Base-by-base conservation (phyloP, 805 yeast genomes). In the Candida palmyrensis region DNA sequence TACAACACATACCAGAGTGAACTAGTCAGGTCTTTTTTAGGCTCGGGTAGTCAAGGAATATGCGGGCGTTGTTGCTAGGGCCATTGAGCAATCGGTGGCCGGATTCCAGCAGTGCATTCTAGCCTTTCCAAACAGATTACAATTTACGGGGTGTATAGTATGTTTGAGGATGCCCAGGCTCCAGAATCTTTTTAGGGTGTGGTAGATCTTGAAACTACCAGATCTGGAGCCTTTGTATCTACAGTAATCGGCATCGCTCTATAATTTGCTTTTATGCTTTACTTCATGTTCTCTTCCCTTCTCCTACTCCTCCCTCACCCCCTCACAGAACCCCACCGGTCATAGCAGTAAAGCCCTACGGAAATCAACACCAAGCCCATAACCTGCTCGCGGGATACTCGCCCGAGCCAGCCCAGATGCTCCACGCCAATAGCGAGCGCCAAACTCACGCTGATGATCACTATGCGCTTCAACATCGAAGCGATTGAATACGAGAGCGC, bases 401-500 rank as follows among this genome's bases (percentile, higher is more conserved):
- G 44, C 15, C 62, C 59, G 34, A 57, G 50, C 51, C 54, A 56
- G 27, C 45, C 47, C 10, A 30, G 33, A 20, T 41, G 25, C 6
- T 25, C 38, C 7, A 30, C 25, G 68, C 71, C 66, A 71, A 73
- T 36, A 1, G 54, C 56, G 25, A 82, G 38, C 62, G 59, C 29
- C 5, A 89, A 83, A 46, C 95, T 84, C 1, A 81, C 80, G 2
- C 82, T 71, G 27, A 88, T 87, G 19, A 88, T 75, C 1, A 85
- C 82, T n/a, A 88, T 82, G 48, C 95, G 76, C 59, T 88, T 88
- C 75, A 88, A 73, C 74, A 88, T 73, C 27, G 85, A 78, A 3
- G 96, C 95, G 37, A 88, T 79, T 2, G 94, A 82, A 57, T 86
- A 88, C 3, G 92, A 76, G 9, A 88, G 79, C 0, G 96, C 85